phyloP scores from a whole-genome alignment of 768 basidiomycete genomes.

The Boletus vermiculosoides region DNA sequence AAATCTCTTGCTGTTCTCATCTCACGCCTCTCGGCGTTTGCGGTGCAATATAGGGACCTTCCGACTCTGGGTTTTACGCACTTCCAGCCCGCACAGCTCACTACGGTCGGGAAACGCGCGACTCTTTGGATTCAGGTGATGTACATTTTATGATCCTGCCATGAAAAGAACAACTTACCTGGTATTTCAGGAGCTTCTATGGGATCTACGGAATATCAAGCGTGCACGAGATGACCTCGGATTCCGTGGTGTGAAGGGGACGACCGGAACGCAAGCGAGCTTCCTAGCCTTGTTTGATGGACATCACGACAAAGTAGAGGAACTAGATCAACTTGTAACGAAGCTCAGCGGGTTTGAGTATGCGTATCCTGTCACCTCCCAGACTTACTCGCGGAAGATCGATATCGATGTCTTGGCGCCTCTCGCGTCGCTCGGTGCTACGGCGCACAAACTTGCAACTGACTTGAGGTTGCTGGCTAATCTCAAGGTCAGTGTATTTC shows the following conservation, averaged over 20 bases:
- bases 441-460: slow-evolving; percentile 97
- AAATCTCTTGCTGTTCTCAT: slow-evolving; percentile 89
- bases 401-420: slow-evolving; percentile 91
- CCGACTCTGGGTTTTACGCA: slow-evolving; percentile 98
- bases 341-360: slow-evolving; percentile 90
- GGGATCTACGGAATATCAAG: slow-evolving; percentile 93
- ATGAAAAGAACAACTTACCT: background rate
- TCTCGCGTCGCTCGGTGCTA: slow-evolving; percentile 86
- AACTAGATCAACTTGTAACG: slow-evolving; percentile 86
- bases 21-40: slow-evolving; percentile 82
- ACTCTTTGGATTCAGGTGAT: slow-evolving; percentile 92
- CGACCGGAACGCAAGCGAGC: slow-evolving; percentile 96
- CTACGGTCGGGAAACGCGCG: slow-evolving; percentile 95
- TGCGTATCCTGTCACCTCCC: slow-evolving; percentile 96
- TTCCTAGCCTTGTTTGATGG: slow-evolving; percentile 94
- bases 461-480: slow-evolving; percentile 93
- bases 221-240: slow-evolving; percentile 90
- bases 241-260: slow-evolving; percentile 99
- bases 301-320: slow-evolving; percentile 92
- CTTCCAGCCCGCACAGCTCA: slow-evolving; percentile 97
- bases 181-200: slow-evolving; percentile 72
- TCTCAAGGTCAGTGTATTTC: slow-evolving; percentile 59
- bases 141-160: slow-evolving; percentile 11
- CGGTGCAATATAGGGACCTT: slow-evolving; percentile 79
- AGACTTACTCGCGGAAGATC: slow-evolving; percentile 98